Percentiles rank a stretch among this genome's conserved stretches.
Evolutionary conservation across 2,329 filamentous ascomycete genomes (phyloP).

Genomic region (Fusarium chlamydosporum): DNA sequence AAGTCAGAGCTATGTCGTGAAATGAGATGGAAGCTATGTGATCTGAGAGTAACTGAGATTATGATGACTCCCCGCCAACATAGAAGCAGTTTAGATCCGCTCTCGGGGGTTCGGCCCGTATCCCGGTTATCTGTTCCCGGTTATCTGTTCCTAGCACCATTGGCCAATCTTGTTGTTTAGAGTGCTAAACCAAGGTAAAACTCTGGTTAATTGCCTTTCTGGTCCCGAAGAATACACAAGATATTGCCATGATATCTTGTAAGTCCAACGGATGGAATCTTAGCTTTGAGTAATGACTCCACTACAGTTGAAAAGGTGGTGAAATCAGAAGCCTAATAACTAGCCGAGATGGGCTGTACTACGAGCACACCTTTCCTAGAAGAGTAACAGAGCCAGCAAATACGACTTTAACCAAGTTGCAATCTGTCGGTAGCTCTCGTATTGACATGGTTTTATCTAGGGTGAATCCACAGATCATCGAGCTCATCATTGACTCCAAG

Average conservation of each 20-base stretch:
- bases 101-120: background rate
- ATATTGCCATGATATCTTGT: too few species aligned
- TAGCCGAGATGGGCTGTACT: background rate
- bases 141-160: accelerated
- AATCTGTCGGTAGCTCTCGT: background rate
- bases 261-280: background rate
- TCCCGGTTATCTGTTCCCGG: accelerated
- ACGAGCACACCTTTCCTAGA: background rate
- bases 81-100: background rate
- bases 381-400: background rate
- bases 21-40: background rate
- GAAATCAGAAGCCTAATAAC: background rate
- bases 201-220: background rate
- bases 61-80: accelerated
- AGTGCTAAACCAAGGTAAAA: constrained; percentile 19
- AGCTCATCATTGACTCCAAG: too few species aligned
- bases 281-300: background rate
- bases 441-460: background rate
- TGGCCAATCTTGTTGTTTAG: background rate
- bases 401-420: too few species aligned
- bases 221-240: background rate
- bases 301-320: background rate
- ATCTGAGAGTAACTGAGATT: background rate
- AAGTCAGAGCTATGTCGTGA: too few species aligned
- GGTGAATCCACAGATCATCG: too few species aligned